phyloP scores from a whole-genome alignment of 768 basidiomycete genomes.

The Hypsizygus marmoreus region DNA sequence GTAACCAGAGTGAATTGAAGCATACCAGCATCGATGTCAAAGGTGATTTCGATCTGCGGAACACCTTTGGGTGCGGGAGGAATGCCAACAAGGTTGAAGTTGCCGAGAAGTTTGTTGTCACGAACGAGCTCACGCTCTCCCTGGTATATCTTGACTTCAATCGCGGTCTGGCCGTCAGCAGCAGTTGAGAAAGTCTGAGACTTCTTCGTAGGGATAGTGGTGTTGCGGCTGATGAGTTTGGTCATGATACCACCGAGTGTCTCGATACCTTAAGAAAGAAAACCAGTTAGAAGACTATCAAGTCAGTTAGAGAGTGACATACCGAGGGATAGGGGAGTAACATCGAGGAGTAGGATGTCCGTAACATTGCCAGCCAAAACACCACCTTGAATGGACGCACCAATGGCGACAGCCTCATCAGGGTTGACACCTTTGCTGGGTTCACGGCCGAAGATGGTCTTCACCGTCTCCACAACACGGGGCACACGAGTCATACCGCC shows the following conservation, averaged over 20 bases:
- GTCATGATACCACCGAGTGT: conserved; percentile 99
- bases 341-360: conserved; percentile 92
- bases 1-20: conserved; percentile 1
- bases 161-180: conserved; percentile 98
- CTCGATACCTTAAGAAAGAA: conserved; percentile 63
- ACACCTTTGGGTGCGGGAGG: conserved; percentile 85
- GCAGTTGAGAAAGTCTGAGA: conserved; percentile 98
- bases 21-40: conserved; percentile 95
- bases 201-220: conserved; percentile 99
- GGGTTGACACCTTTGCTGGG: conserved; percentile 99
- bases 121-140: conserved; percentile 98
- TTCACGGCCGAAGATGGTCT: conserved; percentile 91
- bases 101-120: conserved; percentile 98
- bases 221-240: conserved; percentile 96
- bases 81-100: conserved; percentile 99
- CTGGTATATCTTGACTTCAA: conserved; percentile 99
- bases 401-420: conserved; percentile 98
- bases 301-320: conserved; percentile 23
- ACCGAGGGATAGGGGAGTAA: conserved; percentile 96
- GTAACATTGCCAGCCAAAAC: conserved; percentile 96
- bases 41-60: conserved; percentile 86
- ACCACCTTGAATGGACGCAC: conserved; percentile 97
- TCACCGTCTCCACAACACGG: conserved; percentile 90
- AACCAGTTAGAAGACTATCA: background rate
- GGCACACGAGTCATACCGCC: conserved; percentile 99